A percentile compares a stretch with the other conserved stretches of the same genome.
Conservation (phyloP, 2,329 filamentous ascomycete species). For the Macrophomina phaseolina region DNA sequence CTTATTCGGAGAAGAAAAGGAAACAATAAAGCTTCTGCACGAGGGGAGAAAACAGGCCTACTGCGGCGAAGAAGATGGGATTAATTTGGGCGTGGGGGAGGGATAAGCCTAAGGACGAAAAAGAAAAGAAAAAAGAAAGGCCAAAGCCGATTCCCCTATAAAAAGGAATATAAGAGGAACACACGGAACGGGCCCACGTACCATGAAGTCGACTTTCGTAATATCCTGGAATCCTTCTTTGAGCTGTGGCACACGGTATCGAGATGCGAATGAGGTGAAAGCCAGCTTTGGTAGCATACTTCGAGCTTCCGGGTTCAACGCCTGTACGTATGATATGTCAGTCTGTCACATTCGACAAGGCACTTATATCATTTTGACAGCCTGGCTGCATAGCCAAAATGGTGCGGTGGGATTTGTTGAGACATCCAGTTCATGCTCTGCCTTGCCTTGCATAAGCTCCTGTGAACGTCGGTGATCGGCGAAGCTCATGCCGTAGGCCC, state of each 20-base stretch:
- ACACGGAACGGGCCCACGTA: slow-evolving; percentile 34
- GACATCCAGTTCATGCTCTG: not conserved
- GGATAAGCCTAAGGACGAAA: not conserved
- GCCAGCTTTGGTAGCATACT: slow-evolving; percentile 76
- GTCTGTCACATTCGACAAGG: not conserved
- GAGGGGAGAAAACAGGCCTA: not conserved
- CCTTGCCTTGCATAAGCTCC: not conserved
- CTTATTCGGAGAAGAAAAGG: not conserved
- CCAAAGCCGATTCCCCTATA: not conserved
- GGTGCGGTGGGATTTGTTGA: not conserved
- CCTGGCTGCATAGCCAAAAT: not conserved
- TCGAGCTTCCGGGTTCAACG: slow-evolving; percentile 84
- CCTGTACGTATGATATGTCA: slow-evolving; percentile 2
- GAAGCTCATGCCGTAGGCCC: slow-evolving; percentile 30
- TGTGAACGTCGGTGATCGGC: not conserved
- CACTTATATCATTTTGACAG: too few relatives aligned
- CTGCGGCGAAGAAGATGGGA: not conserved
- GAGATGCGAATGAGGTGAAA: slow-evolving; percentile 75
- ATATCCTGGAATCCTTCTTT: slow-evolving; percentile 88
- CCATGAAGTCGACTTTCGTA: slow-evolving; percentile 73
- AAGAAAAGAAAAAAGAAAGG: not conserved
- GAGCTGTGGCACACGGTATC: slow-evolving; percentile 73
- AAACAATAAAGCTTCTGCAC: not conserved
- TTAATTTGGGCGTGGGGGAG: not conserved
- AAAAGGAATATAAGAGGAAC: not conserved